Evolutionary conservation across 2,329 filamentous ascomycete genomes (phyloP).

Genomic region (Hypoxylon rubiginosum): DNA sequence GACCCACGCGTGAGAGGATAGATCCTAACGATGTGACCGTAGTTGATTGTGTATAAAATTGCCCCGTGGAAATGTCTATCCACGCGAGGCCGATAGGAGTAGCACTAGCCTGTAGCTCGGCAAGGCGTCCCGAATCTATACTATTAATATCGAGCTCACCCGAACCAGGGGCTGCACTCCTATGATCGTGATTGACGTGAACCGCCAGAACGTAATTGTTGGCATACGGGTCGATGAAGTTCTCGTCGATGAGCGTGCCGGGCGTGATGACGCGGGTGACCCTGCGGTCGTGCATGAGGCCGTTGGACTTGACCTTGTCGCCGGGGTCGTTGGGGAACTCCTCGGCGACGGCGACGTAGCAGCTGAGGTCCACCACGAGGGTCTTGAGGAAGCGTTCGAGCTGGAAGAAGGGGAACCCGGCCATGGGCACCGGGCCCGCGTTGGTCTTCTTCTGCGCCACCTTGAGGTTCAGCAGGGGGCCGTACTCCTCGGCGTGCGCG

Average conservation of each 20-base stretch:
- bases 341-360: conserved; percentile 93
- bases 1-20: conserved; percentile 83
- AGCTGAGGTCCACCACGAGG: conserved; percentile 89
- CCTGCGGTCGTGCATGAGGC: conserved; percentile 84
- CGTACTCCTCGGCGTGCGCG: conserved; percentile 91
- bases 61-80: conserved; percentile 94
- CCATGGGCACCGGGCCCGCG: conserved; percentile 86
- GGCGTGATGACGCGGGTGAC: conserved; percentile 92
- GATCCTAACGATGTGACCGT: conserved; percentile 81
- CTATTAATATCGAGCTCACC: conserved; percentile 1
- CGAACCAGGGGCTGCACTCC: conserved; percentile 38
- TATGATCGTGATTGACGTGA: conserved; percentile 61
- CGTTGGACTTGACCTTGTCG: conserved; percentile 79
- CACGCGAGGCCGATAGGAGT: conserved; percentile 79
- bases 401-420: conserved; percentile 94
- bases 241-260: conserved; percentile 96
- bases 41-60: conserved; percentile 88
- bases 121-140: conserved; percentile 19
- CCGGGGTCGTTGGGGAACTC: conserved; percentile 84
- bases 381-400: conserved; percentile 93
- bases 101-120: conserved; percentile 30
- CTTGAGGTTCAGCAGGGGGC: conserved; percentile 88
- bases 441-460: conserved; percentile 84
- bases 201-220: conserved; percentile 94
- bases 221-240: conserved; percentile 93